These are phyloP conservation scores for Arachis monticola DNA, from an alignment of 331 rosid species.

Conservation along the genomic window DNA sequence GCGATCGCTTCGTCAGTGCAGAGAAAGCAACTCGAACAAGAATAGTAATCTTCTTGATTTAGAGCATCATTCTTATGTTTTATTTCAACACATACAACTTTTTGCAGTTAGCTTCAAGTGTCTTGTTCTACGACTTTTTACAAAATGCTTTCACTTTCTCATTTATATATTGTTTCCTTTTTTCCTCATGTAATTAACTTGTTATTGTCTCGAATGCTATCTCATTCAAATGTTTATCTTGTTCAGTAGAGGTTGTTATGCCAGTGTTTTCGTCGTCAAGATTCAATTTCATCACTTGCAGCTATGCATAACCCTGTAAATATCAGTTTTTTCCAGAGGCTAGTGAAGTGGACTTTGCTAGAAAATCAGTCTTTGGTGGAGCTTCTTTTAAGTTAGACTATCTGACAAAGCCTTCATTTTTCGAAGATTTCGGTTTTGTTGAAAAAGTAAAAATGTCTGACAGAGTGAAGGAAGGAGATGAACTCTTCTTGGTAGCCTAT, in stretches of 20 bases:
- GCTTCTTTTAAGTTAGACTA: conserved; percentile 87
- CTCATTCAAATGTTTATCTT: not conserved
- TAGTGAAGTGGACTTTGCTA: conserved; percentile 86
- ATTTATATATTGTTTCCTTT: no score
- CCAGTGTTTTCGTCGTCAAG: conserved; percentile 13
- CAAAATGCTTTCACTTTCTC: no score
- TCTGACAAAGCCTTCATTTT: conserved; percentile 94
- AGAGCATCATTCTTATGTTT: conserved; percentile 21
- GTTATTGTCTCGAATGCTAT: no score
- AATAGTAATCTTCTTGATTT: conserved; percentile 64
- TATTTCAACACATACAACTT: not conserved
- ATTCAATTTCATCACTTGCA: conserved; percentile 28
- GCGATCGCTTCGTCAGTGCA: conserved; percentile 59
- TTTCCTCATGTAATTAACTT: no score
- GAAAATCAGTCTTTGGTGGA: conserved; percentile 78
- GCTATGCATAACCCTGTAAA: conserved; percentile 43
- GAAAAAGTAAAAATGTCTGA: conserved; percentile 92
- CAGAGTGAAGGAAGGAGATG: conserved; percentile 84
- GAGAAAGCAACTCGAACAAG: conserved; percentile 74
- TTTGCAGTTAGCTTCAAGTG: conserved; percentile 17
- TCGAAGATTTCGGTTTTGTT: conserved; percentile 86
- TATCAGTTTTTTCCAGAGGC: conserved; percentile 98
- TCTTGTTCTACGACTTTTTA: not conserved
- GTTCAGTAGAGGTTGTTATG: conserved; percentile 28
- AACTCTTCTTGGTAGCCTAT: conserved; percentile 85